Base-by-base conservation (phyloP, 1,284 basidiomycete genomes). In the Pascua sp. region DNA sequence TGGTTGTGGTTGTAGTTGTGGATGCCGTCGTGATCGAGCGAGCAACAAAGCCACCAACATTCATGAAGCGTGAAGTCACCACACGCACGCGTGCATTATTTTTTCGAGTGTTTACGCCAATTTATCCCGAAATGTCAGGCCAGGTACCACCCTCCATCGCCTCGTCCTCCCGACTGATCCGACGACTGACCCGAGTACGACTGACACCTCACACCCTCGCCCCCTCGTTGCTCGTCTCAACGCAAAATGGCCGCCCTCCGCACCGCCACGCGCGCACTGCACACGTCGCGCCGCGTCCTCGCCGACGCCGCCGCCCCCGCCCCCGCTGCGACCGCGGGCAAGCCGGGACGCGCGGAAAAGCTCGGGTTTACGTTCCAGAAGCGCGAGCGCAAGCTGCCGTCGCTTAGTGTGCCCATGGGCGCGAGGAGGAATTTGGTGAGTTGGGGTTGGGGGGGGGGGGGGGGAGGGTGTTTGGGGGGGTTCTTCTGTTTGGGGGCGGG, bases 171-270 rank as follows among this genome's bases (percentile, higher is more conserved):
- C 38, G 24, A 32, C 24, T 32, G 24, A 32, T 50, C 42, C 49
- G 42, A 51, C 15, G 15, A 51, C 40, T 43, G 41, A 36, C 41
- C 49, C 40, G 39, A 5, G 18, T 18, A 15, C 16, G 15, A 11
- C 5, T 1, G 15, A 24, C 18, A 51, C 52, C 37, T 37, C 47
- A 51, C 49, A 24, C 53, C n/a, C n/a, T n/a, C n/a, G n/a, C n/a
- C n/a, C n/a, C n/a, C n/a, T n/a, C n/a, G n/a, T n/a, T n/a, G n/a
- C n/a, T n/a, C n/a, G n/a, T n/a, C n/a, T n/a, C n/a, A n/a, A n/a
- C n/a, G n/a, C n/a, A 56, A 32, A 45, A 61, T 61, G 59, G 49
- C 55, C 38, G 24, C 51, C 24, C 24, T 32, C 42, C 48, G 55
- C 17, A 51, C 15, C 36, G n/a, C 56, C 42, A 47, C 24, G n/a